These are phyloP conservation scores for Phellinidium pouzarii DNA, from an alignment of 1,284 basidiomycete genomes.

Conservation along the genomic window DNA sequence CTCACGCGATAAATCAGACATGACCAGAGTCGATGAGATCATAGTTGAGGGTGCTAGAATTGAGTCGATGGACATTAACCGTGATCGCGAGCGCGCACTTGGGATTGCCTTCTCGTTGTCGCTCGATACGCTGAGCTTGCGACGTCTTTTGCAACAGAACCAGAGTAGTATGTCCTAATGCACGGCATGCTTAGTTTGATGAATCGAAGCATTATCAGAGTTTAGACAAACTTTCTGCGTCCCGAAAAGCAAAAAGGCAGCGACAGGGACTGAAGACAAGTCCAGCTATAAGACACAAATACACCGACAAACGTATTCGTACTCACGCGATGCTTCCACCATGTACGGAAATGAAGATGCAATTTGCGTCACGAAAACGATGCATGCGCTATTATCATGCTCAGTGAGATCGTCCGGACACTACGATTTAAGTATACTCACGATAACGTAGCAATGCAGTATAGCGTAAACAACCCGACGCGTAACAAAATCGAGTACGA, in stretches of 20 bases:
- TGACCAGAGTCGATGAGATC: not conserved
- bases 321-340: constrained; percentile 44
- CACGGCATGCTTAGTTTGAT: not conserved
- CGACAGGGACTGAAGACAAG: constrained; percentile 35
- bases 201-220: not conserved
- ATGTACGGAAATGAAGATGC: constrained; percentile 37
- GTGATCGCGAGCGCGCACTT: constrained; percentile 5
- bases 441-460: constrained; percentile 36
- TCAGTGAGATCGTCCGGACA: constrained; percentile 16
- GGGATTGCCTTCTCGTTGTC: constrained; percentile 5
- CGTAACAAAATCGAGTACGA: constrained; percentile 27
- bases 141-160: constrained; percentile 22
- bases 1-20: not conserved
- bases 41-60: constrained; percentile 6
- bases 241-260: constrained; percentile 40
- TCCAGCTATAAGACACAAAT: constrained; percentile 5
- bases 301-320: not conserved
- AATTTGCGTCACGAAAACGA: constrained; percentile 35
- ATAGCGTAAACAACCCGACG: constrained; percentile 37
- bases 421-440: constrained; percentile 24
- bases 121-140: not conserved
- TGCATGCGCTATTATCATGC: constrained; percentile 31
- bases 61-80: constrained; percentile 1
- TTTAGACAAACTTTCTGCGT: constrained; percentile 34
- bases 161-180: constrained; percentile 32